These are phyloP conservation scores for Ramularia collo-cygni DNA, from an alignment of 2,329 filamentous ascomycete species.

Conservation along the genomic window DNA sequence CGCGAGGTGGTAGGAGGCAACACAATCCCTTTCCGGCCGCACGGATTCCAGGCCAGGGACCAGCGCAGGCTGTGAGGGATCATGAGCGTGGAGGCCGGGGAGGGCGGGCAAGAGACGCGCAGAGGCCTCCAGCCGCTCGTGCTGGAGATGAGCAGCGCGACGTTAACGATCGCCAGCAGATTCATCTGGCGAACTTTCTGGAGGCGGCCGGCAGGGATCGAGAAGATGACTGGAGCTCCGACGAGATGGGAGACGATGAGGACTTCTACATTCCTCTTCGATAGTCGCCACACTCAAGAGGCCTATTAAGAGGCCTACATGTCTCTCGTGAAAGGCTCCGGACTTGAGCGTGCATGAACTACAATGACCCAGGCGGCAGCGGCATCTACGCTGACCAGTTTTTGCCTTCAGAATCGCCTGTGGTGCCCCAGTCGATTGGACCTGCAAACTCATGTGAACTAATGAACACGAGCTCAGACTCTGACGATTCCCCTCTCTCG, in stretches of 20 bases:
- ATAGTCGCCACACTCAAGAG: no score
- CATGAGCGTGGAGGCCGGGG: constrained; percentile 14
- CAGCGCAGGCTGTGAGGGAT: constrained; percentile 15
- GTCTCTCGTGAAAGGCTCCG: no score
- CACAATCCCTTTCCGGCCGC: constrained; percentile 22
- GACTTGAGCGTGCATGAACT: no score
- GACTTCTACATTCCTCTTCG: constrained; percentile 4
- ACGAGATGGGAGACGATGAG: constrained; percentile 44
- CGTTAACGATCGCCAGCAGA: constrained; percentile 20
- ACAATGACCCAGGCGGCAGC: no score
- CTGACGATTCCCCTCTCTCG: no score
- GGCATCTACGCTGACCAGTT: no score
- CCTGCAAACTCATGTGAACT: no score
- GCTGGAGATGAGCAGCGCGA: constrained; percentile 12
- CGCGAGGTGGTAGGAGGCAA: constrained; percentile 11
- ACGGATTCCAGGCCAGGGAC: constrained; percentile 11
- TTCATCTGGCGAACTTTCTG: constrained; percentile 45
- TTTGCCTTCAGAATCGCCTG: no score
- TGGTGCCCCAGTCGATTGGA: no score
- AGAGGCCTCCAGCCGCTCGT: constrained; percentile 3
- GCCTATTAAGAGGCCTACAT: no score
- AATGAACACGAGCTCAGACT: no score
- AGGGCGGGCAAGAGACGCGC: constrained; percentile 3
- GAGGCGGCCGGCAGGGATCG: constrained; percentile 46
- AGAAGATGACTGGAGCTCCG: constrained; percentile 55